These are phyloP conservation scores for Coleophoma crateriformis DNA, from an alignment of 2,329 filamentous ascomycete species.

Conservation along the genomic window DNA sequence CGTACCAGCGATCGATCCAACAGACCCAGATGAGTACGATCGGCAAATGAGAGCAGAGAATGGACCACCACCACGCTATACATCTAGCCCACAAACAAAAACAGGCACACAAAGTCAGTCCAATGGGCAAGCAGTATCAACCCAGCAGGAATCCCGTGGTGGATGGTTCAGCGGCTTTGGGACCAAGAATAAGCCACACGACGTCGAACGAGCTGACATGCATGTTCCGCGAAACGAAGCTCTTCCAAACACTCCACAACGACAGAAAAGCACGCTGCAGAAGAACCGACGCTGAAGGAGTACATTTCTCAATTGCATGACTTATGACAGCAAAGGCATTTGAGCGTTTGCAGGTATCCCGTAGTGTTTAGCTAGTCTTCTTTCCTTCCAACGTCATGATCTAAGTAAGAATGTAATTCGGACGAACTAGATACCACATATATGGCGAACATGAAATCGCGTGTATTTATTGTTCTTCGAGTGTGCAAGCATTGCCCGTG, in stretches of 20 bases:
- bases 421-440: too few relatives aligned
- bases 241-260: conserved; percentile 4
- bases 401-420: too few relatives aligned
- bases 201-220: conserved; percentile 19
- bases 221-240: conserved; percentile 1
- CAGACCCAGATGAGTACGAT: conserved; percentile 47
- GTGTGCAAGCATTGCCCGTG: too few relatives aligned
- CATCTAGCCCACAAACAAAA: conserved; percentile 8
- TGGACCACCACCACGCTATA: conserved; percentile 23
- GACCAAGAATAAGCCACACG: conserved; percentile 24
- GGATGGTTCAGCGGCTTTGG: conserved; percentile 27
- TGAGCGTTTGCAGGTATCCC: too few relatives aligned
- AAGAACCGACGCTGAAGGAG: conserved; percentile 11
- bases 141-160: conserved; percentile 4
- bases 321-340: too few relatives aligned
- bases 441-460: too few relatives aligned
- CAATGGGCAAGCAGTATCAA: not conserved
- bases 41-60: conserved; percentile 21
- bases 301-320: too few relatives aligned
- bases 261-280: conserved; percentile 10
- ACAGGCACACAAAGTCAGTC: conserved; percentile 10
- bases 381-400: too few relatives aligned
- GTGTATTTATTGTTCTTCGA: too few relatives aligned
- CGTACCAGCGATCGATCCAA: conserved; percentile 43
- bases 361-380: too few relatives aligned